A percentile compares a stretch with the other conserved stretches of the same genome.
Conservation (phyloP, 2,329 filamentous ascomycete species). For the Verticillium zaregamsianum region DNA sequence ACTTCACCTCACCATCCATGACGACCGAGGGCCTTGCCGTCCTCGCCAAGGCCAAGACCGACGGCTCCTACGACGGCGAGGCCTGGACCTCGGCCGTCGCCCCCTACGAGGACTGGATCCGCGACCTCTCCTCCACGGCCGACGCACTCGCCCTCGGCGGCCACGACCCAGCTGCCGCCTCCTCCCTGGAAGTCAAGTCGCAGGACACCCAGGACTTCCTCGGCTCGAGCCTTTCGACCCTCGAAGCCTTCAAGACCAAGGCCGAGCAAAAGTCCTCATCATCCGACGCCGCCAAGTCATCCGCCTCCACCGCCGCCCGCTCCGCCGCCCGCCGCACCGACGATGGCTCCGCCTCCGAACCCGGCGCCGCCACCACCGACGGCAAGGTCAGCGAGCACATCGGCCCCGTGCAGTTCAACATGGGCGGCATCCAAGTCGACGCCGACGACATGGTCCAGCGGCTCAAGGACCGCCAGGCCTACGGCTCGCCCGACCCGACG, state of each 20-base stretch:
- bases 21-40: constrained; percentile 14
- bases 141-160: constrained; percentile 49
- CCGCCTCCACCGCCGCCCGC: constrained; percentile 20
- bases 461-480: constrained; percentile 65
- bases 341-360: constrained; percentile 22
- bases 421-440: constrained; percentile 95
- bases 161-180: constrained; percentile 35
- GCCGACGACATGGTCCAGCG: constrained; percentile 89
- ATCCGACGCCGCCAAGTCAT: constrained; percentile 17
- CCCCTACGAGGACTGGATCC: constrained; percentile 75
- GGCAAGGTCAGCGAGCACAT: constrained; percentile 70
- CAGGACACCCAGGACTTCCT: constrained; percentile 76
- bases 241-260: constrained; percentile 62
- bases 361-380: constrained; percentile 24
- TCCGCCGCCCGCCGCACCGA: constrained; percentile 20
- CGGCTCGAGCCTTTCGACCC: constrained; percentile 65
- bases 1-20: constrained; percentile 29
- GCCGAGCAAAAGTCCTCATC: constrained; percentile 35
- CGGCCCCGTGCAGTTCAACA: constrained; percentile 94
- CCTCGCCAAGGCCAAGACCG: constrained; percentile 17
- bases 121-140: constrained; percentile 62
- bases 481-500: constrained; percentile 40
- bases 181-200: constrained; percentile 57
- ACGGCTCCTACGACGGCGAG: constrained; percentile 12
- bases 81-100: constrained; percentile 57